Evolutionary conservation across 2,329 filamentous ascomycete genomes (phyloP).

Genomic region (Penicillium concentricum): DNA sequence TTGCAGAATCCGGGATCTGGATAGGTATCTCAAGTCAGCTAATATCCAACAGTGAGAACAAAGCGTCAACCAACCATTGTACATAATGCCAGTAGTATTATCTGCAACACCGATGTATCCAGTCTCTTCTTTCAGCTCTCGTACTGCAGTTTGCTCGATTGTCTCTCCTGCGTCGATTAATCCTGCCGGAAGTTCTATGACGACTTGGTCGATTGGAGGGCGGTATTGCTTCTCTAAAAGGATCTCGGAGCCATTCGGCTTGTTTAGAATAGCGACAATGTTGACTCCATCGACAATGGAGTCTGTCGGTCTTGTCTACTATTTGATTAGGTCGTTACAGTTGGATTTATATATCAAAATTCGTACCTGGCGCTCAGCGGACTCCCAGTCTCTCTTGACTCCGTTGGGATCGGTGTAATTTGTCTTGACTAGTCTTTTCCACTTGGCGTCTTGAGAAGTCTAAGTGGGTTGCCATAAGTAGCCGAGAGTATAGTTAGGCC

Average conservation of each 20-base stretch:
- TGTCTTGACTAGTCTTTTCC: constrained; percentile 42
- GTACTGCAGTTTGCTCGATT: constrained; percentile 53
- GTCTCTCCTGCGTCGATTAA: constrained; percentile 58
- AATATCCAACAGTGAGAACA: not conserved
- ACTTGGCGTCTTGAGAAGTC: constrained; percentile 41
- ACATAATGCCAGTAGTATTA: constrained; percentile 42
- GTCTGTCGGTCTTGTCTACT: constrained; percentile 11
- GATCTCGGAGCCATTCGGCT: constrained; percentile 48
- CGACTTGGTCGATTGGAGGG: constrained; percentile 56
- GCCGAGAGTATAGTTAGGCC: not conserved
- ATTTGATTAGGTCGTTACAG: not conserved
- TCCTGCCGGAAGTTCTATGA: constrained; percentile 60
- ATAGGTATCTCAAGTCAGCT: not conserved
- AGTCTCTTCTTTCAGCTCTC: constrained; percentile 62
- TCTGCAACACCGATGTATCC: constrained; percentile 56
- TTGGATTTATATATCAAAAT: not conserved
- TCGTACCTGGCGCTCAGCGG: constrained; percentile 41
- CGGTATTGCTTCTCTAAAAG: constrained; percentile 60
- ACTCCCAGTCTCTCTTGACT: constrained; percentile 43
- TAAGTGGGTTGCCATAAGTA: constrained; percentile 19
- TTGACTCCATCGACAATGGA: constrained; percentile 52
- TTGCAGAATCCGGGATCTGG: constrained; percentile 50
- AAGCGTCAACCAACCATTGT: constrained; percentile 34
- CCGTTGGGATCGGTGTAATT: constrained; percentile 44
- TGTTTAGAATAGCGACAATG: constrained; percentile 57